Percentiles rank a stretch among this genome's conserved stretches.
These are phyloP conservation scores for Rhododendron molle DNA, from an alignment of 148 eudicot species.

Conservation along the genomic window DNA sequence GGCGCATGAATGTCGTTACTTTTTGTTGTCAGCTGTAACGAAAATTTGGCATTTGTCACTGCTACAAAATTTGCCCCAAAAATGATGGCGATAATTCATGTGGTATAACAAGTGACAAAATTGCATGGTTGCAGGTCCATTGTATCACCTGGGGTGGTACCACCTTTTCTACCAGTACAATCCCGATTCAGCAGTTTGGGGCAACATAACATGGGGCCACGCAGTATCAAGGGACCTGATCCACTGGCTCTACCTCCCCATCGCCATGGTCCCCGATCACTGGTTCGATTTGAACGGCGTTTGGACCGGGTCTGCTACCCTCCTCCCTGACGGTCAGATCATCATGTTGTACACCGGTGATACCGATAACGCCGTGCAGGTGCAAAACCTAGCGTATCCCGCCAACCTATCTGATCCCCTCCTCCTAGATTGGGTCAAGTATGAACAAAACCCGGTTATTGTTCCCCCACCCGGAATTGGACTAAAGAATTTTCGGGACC, in stretches of 20 bases:
- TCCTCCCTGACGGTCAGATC: constrained; percentile 73
- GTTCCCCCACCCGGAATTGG: constrained; percentile 76
- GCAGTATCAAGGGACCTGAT: constrained; percentile 79
- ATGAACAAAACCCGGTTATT: constrained; percentile 72
- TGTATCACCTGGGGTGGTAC: constrained; percentile 75
- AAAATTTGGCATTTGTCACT: not conserved
- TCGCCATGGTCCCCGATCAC: constrained; percentile 67
- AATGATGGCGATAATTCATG: not conserved
- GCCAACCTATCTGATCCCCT: constrained; percentile 88
- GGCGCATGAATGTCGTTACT: not conserved
- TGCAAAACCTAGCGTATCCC: constrained; percentile 84
- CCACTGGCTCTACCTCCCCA: constrained; percentile 73
- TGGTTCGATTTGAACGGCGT: constrained; percentile 80
- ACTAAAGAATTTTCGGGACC: constrained; percentile 65
- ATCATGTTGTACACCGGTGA: constrained; percentile 78
- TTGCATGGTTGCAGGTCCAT: constrained; percentile 50
- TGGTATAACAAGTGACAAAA: not conserved
- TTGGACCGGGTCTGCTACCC: constrained; percentile 93
- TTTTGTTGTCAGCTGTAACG: too few relatives aligned
- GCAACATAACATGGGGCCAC: constrained; percentile 95
- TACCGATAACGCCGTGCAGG: constrained; percentile 58
- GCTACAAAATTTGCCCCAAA: not conserved
- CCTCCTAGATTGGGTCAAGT: constrained; percentile 78
- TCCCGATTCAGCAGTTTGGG: constrained; percentile 87
- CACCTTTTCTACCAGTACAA: constrained; percentile 95